phyloP scores from a whole-genome alignment of 2,329 filamentous ascomycete genomes.

The Pestalotiopsis sp. region DNA sequence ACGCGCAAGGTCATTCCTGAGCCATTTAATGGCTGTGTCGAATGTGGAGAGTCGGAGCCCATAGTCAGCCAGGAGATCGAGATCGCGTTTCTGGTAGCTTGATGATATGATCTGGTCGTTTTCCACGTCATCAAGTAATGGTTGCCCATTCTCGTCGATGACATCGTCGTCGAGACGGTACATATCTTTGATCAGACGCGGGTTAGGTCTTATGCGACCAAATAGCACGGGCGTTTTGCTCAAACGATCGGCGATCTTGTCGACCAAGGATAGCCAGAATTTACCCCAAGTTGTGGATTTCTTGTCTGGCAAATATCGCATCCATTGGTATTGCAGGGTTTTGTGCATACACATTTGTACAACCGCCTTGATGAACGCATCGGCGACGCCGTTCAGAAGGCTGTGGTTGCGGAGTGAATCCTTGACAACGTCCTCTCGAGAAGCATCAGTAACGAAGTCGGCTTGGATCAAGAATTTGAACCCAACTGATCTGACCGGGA shows the following conservation, averaged over 20 bases:
- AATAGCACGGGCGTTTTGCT: neutral
- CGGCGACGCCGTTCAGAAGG: slow-evolving; percentile 35
- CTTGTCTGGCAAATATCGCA: slow-evolving; percentile 41
- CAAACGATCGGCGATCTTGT: slow-evolving; percentile 20
- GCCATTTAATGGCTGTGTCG: slow-evolving; percentile 10
- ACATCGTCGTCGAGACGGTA: neutral
- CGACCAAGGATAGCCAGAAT: slow-evolving; percentile 27
- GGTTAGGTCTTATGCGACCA: neutral
- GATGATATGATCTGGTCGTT: slow-evolving; percentile 15
- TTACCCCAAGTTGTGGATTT: slow-evolving; percentile 22
- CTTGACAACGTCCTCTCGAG: slow-evolving; percentile 40
- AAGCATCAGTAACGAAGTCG: slow-evolving; percentile 49
- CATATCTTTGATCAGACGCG: neutral
- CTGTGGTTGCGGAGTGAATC: slow-evolving; percentile 37
- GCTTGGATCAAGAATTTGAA: slow-evolving; percentile 51
- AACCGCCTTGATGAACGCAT: slow-evolving; percentile 38
- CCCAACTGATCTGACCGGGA: slow-evolving; percentile 41
- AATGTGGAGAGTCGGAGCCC: neutral
- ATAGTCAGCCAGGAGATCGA: slow-evolving; percentile 12
- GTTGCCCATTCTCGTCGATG: slow-evolving; percentile 19
- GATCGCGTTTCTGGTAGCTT: slow-evolving; percentile 3
- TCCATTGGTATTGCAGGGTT: slow-evolving; percentile 42
- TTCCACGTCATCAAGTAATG: slow-evolving; percentile 23
- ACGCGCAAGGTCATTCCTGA: slow-evolving; percentile 13
- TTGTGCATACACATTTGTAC: slow-evolving; percentile 37